These are phyloP conservation scores for Naganishia vishniacii DNA, from an alignment of 768 basidiomycete genomes.

Conservation along the genomic window DNA sequence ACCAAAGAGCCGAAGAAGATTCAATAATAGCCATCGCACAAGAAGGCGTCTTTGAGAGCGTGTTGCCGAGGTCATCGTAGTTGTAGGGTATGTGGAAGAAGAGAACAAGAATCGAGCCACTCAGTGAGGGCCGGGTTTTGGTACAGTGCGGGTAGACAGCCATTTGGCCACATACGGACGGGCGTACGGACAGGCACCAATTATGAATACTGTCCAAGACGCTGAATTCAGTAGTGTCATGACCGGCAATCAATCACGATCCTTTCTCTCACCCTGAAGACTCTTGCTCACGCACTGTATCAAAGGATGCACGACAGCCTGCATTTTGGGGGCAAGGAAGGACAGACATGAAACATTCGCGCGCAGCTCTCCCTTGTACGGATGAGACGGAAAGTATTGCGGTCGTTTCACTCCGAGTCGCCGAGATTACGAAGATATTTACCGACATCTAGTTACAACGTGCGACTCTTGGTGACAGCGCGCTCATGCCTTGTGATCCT, in stretches of 20 bases:
- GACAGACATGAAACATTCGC: neutral
- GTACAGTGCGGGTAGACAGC: neutral
- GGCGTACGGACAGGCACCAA: too few species aligned
- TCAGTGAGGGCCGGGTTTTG: too few species aligned
- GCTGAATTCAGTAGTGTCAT: neutral
- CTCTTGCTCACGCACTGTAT: neutral
- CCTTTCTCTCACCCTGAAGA: neutral
- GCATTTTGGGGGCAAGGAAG: neutral
- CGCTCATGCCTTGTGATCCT: constrained; percentile 19
- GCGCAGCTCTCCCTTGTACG: neutral
- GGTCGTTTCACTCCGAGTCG: too few species aligned
- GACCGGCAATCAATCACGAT: neutral
- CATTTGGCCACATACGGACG: too few species aligned
- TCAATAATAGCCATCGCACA: constrained; percentile 8
- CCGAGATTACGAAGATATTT: neutral
- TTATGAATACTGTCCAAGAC: too few species aligned
- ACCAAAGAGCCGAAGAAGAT: constrained; percentile 2
- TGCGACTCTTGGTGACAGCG: neutral
- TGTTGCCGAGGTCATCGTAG: neutral
- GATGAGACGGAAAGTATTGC: neutral
- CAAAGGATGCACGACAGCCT: neutral
- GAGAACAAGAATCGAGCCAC: too few species aligned
- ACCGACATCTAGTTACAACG: constrained; percentile 10
- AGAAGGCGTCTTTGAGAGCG: neutral
- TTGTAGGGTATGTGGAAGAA: neutral